Evolutionary conservation across 2,329 filamentous ascomycete species (phyloP), one percentile per base, ranked within the genome.

Genomic region (Aspergillus quadrilineatus): DNA sequence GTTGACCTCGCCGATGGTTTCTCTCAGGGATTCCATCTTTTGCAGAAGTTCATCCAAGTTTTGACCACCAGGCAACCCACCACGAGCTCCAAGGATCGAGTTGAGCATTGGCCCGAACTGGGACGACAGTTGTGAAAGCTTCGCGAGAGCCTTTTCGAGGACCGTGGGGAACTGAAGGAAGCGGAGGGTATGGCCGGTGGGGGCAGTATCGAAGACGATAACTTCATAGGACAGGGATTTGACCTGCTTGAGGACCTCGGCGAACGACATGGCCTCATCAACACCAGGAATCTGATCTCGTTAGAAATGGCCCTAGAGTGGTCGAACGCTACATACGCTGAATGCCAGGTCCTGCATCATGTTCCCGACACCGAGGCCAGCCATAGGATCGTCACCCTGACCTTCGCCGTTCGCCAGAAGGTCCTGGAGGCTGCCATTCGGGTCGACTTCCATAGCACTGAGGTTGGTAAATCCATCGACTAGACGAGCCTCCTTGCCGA

Each of bases 271-370:
- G 75, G 94, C 94, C 77, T 99, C 94, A 73, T 99, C 94, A 61
- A 99, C 96, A 77, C 94, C 94, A 15, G 94, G 94, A 61, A 99
- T 99, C 90, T 96, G 66, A 10, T n/a, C n/a, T 36, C 14, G 52
- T 65, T 43, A 61, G 48, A 34, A 28, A 57, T 28, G 4, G 4
- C 37, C 17, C 28, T 30, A 30, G 28, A 58, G 43, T 29, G 15
- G 52, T 22, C 7, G 53, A 30, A 37, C 14, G 47, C 17, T 46
- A 67, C 69, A 56, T 67, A 96, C 92, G 64, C 90, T 92, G 76
- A 97, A 97, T 0, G 94, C 94, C 64, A 99, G 81, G 75, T 99
- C 94, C 77, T 99, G 94, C 89, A 97, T 96, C 92, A 97, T 97
- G 66, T 89, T 89, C 28, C 93, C 92, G 79, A 97, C 86, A 3